Evolutionary conservation across 2,329 filamentous ascomycete genomes (phyloP), one percentile per base, ranked within the genome.

Genomic region (Fusarium sp.): DNA sequence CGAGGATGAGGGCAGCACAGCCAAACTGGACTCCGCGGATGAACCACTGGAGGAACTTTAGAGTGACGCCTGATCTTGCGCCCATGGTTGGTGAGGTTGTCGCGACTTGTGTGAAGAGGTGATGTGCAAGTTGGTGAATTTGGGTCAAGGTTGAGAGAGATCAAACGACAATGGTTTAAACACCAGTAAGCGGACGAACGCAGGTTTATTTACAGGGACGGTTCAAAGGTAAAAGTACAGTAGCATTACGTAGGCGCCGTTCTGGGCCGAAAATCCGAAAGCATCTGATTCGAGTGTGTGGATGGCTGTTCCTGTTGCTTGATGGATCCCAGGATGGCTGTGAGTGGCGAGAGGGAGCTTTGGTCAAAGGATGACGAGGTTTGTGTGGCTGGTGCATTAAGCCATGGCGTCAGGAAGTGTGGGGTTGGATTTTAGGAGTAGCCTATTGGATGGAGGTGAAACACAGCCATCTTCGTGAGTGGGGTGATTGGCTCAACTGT

Each of bases 21-120:
- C 90, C 87, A 82, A 97, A 93, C 79, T 94, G 90, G 66, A 98
- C 84, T 74, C 88, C 84, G 76, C 96, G 94, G 79, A 97, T 85
- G 81, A 92, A 87, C 81, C 92, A 93, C 79, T 94, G 92, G 56
- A 89, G 68, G 69, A 89, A 83, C 79, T 94, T 94, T 77, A 97
- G 90, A 77, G 90, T 86, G 71, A 91, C 82, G 73, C 79, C 80
- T 27, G 76, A 68, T 42, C 74, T 74, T 60, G 77, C 79, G 60
- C 78, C 79, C 82, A 83, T 83, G 60, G 33, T 79, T 62, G 40
- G 14, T 68, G 56, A 35, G 27, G 25, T 40, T 50, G 58, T 73
- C 65, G 29, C 29, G 40, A 40, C 31, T 45, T 25, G 50, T 31
- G 33, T 27, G 18, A 42, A 7, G 8, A 25, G 33, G 20, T 61